A percentile compares a stretch with the other conserved stretches of the same genome.
phyloP scores from a whole-genome alignment of 2,329 filamentous ascomycete genomes.

The Curvularia spicifera region DNA sequence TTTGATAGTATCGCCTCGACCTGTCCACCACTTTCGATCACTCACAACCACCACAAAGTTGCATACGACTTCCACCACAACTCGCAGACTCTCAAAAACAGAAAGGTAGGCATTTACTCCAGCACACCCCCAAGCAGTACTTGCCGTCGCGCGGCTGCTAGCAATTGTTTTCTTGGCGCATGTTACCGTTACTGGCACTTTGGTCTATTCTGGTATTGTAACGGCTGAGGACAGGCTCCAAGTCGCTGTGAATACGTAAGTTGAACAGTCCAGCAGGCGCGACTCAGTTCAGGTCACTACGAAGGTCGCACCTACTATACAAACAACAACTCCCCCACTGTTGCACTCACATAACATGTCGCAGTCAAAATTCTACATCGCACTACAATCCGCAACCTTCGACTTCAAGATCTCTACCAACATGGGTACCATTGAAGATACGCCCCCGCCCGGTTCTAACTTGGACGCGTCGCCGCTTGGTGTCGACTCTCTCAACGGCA shows the following conservation, averaged over 20 bases:
- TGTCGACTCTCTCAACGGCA: neutral
- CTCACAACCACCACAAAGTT: neutral
- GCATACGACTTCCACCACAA: neutral
- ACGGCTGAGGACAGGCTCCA: neutral
- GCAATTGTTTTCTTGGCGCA: neutral
- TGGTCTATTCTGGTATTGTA: neutral
- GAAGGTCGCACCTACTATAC: slow-evolving; percentile 11
- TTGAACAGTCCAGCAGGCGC: neutral
- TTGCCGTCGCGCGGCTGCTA: neutral
- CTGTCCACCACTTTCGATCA: neutral
- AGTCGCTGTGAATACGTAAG: neutral
- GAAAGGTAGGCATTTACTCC: neutral
- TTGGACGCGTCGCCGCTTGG: neutral
- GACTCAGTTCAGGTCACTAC: slow-evolving; percentile 1
- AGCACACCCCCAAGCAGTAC: neutral
- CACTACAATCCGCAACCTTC: neutral
- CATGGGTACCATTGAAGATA: neutral
- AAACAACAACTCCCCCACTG: neutral
- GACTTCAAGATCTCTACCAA: neutral
- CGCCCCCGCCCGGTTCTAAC: neutral
- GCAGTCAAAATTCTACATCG: neutral
- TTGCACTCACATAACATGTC: neutral
- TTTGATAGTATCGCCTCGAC: neutral
- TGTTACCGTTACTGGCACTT: neutral
- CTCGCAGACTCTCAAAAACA: neutral